phyloP scores from a whole-genome alignment of 225 moss, liverwort and hornwort genomes.

The Physcomitrellopsis africana region DNA sequence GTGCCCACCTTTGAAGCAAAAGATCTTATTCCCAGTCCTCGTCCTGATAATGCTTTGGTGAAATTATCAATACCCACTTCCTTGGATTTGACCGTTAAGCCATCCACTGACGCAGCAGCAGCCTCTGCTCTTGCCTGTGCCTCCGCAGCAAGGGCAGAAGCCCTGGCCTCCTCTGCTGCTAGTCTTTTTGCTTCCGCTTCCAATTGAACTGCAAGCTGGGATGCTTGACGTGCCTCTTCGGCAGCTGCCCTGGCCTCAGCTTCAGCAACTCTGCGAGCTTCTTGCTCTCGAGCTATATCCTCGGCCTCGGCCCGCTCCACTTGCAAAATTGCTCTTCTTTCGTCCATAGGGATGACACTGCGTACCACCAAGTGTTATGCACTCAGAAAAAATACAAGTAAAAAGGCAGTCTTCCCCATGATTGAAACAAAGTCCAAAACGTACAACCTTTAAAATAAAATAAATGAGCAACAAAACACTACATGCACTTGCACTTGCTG shows the following conservation, averaged over 20 bases:
- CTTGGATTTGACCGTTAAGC: slow-evolving; percentile 72
- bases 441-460: slow-evolving; percentile 15
- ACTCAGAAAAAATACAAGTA: slow-evolving; percentile 14
- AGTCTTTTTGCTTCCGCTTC: slow-evolving; percentile 85
- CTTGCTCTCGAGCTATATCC: slow-evolving; percentile 70
- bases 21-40: slow-evolving; percentile 33
- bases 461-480: slow-evolving; percentile 11
- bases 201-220: slow-evolving; percentile 68
- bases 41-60: slow-evolving; percentile 36
- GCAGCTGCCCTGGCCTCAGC: slow-evolving; percentile 70
- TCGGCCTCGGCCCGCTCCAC: slow-evolving; percentile 69
- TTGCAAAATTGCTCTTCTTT: slow-evolving; percentile 70
- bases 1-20: slow-evolving; percentile 42
- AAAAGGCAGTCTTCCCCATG: neutral
- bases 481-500: slow-evolving; percentile 15
- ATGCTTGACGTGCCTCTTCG: slow-evolving; percentile 68
- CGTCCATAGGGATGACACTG: slow-evolving; percentile 80
- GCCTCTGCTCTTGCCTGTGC: slow-evolving; percentile 88
- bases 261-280: slow-evolving; percentile 54
- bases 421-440: slow-evolving; percentile 7
- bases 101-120: slow-evolving; percentile 81
- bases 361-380: slow-evolving; percentile 12
- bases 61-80: slow-evolving; percentile 64
- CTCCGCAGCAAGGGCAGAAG: slow-evolving; percentile 65
- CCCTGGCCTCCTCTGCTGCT: slow-evolving; percentile 72